phyloP scores from a whole-genome alignment of 1,139 yeast species.

The Nakaseomyces uthaithaninus region DNA sequence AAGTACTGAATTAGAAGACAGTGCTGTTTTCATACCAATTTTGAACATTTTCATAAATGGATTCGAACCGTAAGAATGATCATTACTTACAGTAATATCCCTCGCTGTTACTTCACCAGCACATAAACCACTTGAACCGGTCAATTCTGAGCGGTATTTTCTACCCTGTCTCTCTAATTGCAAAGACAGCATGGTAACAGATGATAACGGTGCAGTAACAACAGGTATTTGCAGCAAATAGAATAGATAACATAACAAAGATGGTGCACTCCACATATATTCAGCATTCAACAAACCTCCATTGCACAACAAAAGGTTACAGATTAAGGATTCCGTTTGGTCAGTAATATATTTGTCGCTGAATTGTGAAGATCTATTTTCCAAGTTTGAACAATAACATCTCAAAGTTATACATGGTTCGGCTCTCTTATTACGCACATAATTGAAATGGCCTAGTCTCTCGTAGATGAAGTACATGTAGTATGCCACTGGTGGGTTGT shows the following conservation, averaged over 20 bases:
- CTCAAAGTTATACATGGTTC: slow-evolving; percentile 22
- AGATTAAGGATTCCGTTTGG: slow-evolving; percentile 23
- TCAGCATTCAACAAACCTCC: slow-evolving; percentile 27
- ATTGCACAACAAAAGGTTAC: slow-evolving; percentile 24
- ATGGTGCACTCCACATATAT: slow-evolving; percentile 24
- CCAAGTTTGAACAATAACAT: slow-evolving; percentile 20
- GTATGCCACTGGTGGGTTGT: slow-evolving; percentile 29
- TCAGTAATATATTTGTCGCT: slow-evolving; percentile 19
- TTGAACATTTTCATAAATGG: slow-evolving; percentile 56
- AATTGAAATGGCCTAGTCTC: slow-evolving; percentile 16
- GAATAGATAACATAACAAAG: slow-evolving; percentile 22
- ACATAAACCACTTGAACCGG: neutral
- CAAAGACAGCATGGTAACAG: slow-evolving; percentile 18
- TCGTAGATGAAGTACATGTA: slow-evolving; percentile 27
- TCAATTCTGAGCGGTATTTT: neutral
- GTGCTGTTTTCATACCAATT: slow-evolving; percentile 55
- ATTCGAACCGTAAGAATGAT: slow-evolving; percentile 32
- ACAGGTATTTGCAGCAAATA: slow-evolving; percentile 28
- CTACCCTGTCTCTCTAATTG: slow-evolving; percentile 8
- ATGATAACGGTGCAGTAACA: slow-evolving; percentile 26
- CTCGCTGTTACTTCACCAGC: slow-evolving; percentile 12
- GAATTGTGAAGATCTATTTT: slow-evolving; percentile 26
- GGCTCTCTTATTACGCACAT: slow-evolving; percentile 12
- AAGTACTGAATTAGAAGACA: slow-evolving; percentile 52
- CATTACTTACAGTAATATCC: slow-evolving; percentile 20